Evolutionary conservation across 331 rosid species (phyloP), one percentile per base, ranked within the genome.

Genomic region (Erythrophleum ivorense): DNA sequence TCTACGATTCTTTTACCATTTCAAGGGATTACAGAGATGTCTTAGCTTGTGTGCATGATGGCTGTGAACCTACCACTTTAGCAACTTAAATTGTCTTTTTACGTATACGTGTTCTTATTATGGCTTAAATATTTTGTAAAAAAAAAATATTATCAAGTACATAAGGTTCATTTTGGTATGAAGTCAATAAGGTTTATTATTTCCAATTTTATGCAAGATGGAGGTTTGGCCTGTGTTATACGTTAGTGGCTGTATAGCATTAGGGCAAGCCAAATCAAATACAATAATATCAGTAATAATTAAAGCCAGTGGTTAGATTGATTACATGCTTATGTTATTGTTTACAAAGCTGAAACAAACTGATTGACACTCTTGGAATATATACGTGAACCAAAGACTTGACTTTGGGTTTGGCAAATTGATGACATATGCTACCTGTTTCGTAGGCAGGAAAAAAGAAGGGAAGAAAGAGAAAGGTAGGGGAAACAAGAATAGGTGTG

Each of bases 11-110:
- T 21, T 91, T 87, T 75, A 91, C 92, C 82, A 83, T 91, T 54
- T 88, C 89, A 5, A 88, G 92, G 29, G 89, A 88, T 71, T 88
- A 90, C 70, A 80, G 83, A 73, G 97, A 91, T 76, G 96, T 89
- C 53, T 72, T 91, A 78, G 87, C 96, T 36, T 91, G 96, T 21
- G 89, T 82, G 50, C 97, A 81, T 16, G 89, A 90, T 75, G 80
- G 92, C 45, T 91, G 94, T 72, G 82, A 80, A 38, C 66, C 86
- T 12, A 89, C 90, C 7, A 88, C 92, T 63, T 46, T 77, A 18
- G 91, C 96, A 10, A 24, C 76, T 8, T 86, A 62, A 86, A 60
- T 41, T 71, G 5, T 60, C n/a, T 38, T 46, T 62, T 36, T 1
- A 55, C 52, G 29, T 13, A 9, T 34, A 5, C 16, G 12, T 48